Evolutionary conservation across 75 land plant genomes (phyloP).

Genomic region (Larix kaempferi): DNA sequence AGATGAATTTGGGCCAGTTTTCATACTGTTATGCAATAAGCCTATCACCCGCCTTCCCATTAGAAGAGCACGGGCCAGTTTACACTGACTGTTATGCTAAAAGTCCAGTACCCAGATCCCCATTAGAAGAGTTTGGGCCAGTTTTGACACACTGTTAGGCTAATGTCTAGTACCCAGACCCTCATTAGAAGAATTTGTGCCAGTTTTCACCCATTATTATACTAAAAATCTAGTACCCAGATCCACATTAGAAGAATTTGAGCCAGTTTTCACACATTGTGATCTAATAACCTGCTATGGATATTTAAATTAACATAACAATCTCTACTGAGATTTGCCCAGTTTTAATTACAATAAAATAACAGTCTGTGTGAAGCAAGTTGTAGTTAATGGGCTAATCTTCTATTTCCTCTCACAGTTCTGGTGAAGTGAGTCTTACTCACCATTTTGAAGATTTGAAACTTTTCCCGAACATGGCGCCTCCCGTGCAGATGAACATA

Average conservation of each 20-base stretch:
- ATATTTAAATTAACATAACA: neutral
- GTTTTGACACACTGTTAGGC: neutral
- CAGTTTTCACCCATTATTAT: neutral
- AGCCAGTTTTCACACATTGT: neutral
- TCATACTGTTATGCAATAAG: neutral
- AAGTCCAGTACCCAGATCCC: neutral
- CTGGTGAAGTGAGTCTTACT: neutral
- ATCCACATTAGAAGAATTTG: neutral
- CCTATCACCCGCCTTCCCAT: neutral
- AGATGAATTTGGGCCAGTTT: neutral
- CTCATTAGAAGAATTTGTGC: neutral
- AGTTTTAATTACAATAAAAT: neutral
- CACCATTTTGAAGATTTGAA: slow-evolving; percentile 39
- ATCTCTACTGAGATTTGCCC: neutral
- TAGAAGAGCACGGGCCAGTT: neutral
- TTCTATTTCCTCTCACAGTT: neutral
- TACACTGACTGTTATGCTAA: neutral
- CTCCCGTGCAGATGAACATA: slow-evolving; percentile 7
- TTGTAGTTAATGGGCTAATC: neutral
- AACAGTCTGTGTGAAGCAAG: neutral
- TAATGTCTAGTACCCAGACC: neutral
- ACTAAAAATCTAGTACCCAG: neutral
- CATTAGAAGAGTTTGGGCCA: neutral
- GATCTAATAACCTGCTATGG: neutral
- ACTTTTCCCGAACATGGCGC: slow-evolving; percentile 22